Percentiles rank a stretch among this genome's conserved stretches.
phyloP scores from a whole-genome alignment of 2,329 filamentous ascomycete species.

The Incumbomyces delicatus region DNA sequence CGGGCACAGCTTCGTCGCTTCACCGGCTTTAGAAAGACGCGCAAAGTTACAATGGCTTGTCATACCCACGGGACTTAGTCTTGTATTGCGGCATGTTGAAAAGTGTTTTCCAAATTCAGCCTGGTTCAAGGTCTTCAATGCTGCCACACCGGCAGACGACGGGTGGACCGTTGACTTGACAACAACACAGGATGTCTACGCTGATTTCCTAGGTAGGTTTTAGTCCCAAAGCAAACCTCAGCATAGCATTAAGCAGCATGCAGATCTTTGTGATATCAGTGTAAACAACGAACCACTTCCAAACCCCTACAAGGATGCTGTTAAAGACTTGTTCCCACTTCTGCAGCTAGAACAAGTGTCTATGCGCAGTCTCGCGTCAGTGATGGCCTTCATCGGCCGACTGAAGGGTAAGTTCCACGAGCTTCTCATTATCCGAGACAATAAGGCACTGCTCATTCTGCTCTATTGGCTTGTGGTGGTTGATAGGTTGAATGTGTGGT shows the following conservation, averaged over 20 bases:
- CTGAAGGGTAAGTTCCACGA: not conserved
- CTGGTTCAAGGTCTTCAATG: not conserved
- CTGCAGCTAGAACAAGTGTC: slow-evolving; percentile 1
- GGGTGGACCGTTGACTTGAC: not conserved
- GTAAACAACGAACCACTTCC: not conserved
- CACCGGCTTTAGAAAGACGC: not conserved
- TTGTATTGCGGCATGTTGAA: not conserved
- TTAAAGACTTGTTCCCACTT: not conserved
- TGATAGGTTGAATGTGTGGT: slow-evolving; percentile 1
- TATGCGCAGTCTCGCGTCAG: not conserved
- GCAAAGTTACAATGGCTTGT: slow-evolving; percentile 3
- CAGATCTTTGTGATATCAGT: not conserved
- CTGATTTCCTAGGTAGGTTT: not conserved
- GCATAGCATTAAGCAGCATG: no score
- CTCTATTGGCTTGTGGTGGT: slow-evolving; percentile 2
- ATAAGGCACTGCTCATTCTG: slow-evolving; percentile 4
- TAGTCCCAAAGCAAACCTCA: not conserved
- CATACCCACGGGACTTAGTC: not conserved
- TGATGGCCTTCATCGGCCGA: slow-evolving; percentile 5
- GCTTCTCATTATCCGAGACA: not conserved
- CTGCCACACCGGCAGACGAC: not conserved
- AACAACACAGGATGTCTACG: not conserved
- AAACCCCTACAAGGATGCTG: not conserved
- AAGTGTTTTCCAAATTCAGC: not conserved
- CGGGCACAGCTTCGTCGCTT: not conserved